Evolutionary conservation across 495 filamentous ascomycete genomes (phyloP).

Genomic region (Penicillium cosmopolitanum): DNA sequence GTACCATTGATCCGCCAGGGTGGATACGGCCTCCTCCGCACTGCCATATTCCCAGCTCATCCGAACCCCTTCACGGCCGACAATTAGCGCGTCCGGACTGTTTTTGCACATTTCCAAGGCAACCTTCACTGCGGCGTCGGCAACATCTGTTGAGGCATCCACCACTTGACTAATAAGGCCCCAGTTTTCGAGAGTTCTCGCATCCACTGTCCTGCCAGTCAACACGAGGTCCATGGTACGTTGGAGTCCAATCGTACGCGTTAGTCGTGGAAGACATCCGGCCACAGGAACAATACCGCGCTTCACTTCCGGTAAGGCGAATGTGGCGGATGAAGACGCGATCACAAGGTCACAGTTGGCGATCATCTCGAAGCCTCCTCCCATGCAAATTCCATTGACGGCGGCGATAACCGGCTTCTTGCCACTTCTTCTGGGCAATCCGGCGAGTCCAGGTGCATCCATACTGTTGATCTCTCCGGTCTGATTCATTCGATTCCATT

Average conservation of each 20-base stretch:
- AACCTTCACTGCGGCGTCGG: conserved; percentile 22
- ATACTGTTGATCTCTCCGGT: conserved; percentile 45
- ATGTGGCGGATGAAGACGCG: conserved; percentile 55
- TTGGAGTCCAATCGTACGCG: conserved; percentile 67
- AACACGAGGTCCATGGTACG: conserved; percentile 73
- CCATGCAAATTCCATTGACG: conserved; percentile 74
- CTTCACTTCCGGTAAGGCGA: conserved; percentile 69
- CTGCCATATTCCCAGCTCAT: conserved; percentile 68
- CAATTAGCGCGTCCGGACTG: conserved; percentile 73
- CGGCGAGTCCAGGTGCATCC: conserved; percentile 55
- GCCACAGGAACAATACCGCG: conserved; percentile 72
- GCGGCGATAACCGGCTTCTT: conserved; percentile 70
- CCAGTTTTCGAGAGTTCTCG: conserved; percentile 64
- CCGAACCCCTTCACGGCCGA: conserved; percentile 66
- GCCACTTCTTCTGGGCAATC: conserved; percentile 53
- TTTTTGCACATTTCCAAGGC: conserved; percentile 42
- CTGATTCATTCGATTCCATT: conserved; percentile 46
- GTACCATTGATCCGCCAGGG: conserved; percentile 62
- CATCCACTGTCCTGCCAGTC: conserved; percentile 60
- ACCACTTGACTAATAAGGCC: conserved; percentile 57
- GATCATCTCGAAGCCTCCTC: conserved; percentile 75
- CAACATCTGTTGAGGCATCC: conserved; percentile 33
- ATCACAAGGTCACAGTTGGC: conserved; percentile 73
- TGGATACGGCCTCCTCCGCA: conserved; percentile 64
- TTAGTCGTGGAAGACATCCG: conserved; percentile 72